Conservation (phyloP, 169 alveolate species). For the Blepharisma undulans region DNA sequence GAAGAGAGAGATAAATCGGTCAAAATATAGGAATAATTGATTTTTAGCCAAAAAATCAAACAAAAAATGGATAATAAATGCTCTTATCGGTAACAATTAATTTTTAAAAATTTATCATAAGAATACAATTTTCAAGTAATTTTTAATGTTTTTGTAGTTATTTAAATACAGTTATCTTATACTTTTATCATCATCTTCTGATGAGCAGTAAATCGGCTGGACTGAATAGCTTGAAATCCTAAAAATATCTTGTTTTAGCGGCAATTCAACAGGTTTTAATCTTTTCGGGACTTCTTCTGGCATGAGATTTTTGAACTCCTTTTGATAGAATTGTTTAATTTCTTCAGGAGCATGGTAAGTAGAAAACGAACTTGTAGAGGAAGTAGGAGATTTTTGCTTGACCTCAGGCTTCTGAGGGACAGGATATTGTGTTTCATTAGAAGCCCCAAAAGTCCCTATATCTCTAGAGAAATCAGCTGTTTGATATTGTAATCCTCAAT, state of each 20-base stretch:
- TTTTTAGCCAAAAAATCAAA: not conserved
- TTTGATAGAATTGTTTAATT: not conserved
- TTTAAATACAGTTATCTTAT: not conserved
- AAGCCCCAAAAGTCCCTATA: not conserved
- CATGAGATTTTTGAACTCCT: constrained; percentile 19
- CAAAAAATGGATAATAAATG: not conserved
- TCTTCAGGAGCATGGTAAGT: not conserved
- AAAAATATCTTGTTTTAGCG: not conserved
- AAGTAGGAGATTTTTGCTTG: not conserved
- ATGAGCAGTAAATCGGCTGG: not conserved
- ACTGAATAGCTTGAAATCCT: not conserved
- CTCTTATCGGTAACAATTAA: not conserved
- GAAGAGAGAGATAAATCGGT: not conserved
- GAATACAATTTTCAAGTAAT: not conserved
- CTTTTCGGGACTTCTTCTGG: constrained; percentile 1
- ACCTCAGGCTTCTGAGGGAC: not conserved
- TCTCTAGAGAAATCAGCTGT: constrained; percentile 1
- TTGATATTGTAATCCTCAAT: not conserved
- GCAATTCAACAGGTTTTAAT: not conserved
- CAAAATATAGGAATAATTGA: not conserved
- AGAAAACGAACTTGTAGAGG: not conserved
- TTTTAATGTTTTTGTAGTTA: no score
- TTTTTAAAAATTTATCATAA: not conserved
- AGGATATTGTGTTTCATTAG: not conserved
- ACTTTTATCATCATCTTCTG: not conserved